Evolutionary conservation across 495 filamentous ascomycete species (phyloP), one percentile per base, ranked within the genome.

Genomic region (Copromyces sp.): DNA sequence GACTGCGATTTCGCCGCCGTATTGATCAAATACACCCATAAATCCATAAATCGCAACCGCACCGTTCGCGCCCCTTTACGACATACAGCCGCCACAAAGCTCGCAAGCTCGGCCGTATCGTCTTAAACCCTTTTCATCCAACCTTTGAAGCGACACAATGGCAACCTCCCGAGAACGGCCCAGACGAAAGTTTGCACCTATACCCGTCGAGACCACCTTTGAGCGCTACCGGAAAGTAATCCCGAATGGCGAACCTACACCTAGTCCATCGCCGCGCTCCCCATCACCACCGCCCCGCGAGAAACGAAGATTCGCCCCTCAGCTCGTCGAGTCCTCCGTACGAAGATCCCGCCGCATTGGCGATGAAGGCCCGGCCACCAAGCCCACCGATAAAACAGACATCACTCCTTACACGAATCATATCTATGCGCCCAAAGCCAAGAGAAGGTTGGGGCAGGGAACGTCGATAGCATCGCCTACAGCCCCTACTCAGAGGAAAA

Each of bases 291-390:
- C 77, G 12, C 76, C 78, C 11, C 76, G 74, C 8, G 78, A 79
- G 16, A 83, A 79, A 73, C 82, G 86, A 38, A 84, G 83, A 68
- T 90, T 92, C 74, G 82, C 87, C 8, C 89, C 90, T 2, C 87
- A 93, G 75, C 85, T 90, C 6, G 86, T 92, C 68, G 90, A 92
- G 78, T 92, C 89, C n/a, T 85, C 87, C 9, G 80, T 81, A 9
- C 85, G 88, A 20, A 84, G 89, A 70, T 85, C 85, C 14, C 86
- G 86, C 74, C 84, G 84, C 73, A 82, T 82, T 39, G 82, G 86
- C 20, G 86, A 88, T 68, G 80, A 82, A n/a, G 84, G 82, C 14
- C 85, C 82, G 17, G 85, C 85, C 32, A 86, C 84, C 17, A 82
- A 78, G 39, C 84, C 82, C 12, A 82, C 83, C 47, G 87, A 89